Conservation (phyloP, 202 grass and related monocot genomes). For the Carex arenaria region DNA sequence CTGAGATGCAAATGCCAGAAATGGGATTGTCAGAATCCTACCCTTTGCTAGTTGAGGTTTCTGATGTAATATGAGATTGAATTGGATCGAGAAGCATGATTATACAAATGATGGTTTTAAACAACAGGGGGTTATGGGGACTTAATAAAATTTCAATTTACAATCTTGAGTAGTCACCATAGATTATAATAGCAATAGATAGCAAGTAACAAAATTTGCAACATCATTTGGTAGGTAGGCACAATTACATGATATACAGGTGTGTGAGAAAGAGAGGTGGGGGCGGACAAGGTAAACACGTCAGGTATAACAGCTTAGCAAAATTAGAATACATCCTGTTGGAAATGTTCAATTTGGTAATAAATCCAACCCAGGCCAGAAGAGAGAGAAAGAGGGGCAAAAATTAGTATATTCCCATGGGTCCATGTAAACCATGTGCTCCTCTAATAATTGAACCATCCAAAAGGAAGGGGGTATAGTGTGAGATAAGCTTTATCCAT, state of each 20-base stretch:
- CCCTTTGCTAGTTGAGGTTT: background rate
- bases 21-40: background rate
- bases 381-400: background rate
- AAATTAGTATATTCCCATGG: slow-evolving; percentile 15
- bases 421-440: slow-evolving; percentile 17
- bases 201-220: slow-evolving; percentile 5
- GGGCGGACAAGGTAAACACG: background rate
- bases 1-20: background rate
- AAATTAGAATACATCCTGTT: background rate
- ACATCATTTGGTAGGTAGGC: background rate
- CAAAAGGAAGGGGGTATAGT: background rate
- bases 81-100: background rate
- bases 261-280: background rate
- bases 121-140: background rate
- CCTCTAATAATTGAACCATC: slow-evolving; percentile 19
- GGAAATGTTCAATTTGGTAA: slow-evolving; percentile 12
- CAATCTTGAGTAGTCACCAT: background rate
- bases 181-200: background rate
- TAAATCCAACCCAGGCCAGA: background rate
- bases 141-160: background rate
- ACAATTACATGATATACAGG: background rate
- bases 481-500: slow-evolving; percentile 4
- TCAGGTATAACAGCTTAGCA: slow-evolving; percentile 12
- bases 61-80: background rate
- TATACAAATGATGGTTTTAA: background rate